phyloP scores from a whole-genome alignment of 176 grass and related monocot genomes.

The Bothriochloa decipiens region DNA sequence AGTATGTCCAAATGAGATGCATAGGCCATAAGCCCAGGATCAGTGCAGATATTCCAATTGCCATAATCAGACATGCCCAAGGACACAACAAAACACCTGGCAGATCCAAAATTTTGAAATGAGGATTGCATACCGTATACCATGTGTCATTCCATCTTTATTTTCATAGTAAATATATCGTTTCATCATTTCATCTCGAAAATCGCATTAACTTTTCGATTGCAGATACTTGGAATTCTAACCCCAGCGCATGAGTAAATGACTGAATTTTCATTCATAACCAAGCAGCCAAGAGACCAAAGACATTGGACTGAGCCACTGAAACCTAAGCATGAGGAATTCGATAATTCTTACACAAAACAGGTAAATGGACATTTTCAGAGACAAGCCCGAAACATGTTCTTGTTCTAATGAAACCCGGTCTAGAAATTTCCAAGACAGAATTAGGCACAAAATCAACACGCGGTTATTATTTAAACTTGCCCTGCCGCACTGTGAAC shows the following conservation, averaged over 20 bases:
- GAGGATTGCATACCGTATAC: background rate
- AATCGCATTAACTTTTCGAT: background rate
- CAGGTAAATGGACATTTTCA: conserved; percentile 1
- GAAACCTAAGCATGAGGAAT: background rate
- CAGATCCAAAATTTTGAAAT: conserved; percentile 16
- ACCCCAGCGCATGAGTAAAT: background rate
- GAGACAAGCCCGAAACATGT: background rate
- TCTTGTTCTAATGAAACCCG: background rate
- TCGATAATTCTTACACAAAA: background rate
- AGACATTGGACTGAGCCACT: background rate
- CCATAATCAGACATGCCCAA: conserved; percentile 82
- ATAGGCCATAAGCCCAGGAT: conserved; percentile 91
- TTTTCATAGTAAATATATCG: background rate
- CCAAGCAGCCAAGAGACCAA: background rate
- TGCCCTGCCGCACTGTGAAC: background rate
- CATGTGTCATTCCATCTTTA: background rate
- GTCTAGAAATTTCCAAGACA: background rate
- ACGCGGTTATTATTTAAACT: background rate
- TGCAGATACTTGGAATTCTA: background rate
- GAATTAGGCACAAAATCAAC: too few relatives aligned
- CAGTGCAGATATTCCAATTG: conserved; percentile 83
- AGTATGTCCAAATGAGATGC: conserved; percentile 91
- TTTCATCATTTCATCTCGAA: conserved; percentile 3
- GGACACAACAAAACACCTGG: conserved; percentile 87
- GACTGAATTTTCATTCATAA: background rate